Evolutionary conservation across 2,329 filamentous ascomycete genomes (phyloP), one percentile per base, ranked within the genome.

Genomic region (Nothophoma quercina): DNA sequence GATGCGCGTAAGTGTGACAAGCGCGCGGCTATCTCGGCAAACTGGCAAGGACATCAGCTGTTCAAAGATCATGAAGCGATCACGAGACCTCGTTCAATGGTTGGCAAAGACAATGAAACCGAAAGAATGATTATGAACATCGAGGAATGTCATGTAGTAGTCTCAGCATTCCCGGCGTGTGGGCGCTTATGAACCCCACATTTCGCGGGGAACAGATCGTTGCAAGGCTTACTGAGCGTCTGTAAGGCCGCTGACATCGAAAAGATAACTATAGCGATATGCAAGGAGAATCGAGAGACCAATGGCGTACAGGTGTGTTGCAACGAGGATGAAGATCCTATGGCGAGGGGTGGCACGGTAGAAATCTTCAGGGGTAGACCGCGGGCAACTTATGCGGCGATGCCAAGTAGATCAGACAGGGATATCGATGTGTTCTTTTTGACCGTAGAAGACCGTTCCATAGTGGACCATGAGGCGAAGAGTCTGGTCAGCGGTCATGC

Each of bases 21-120:
- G 36, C 45, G 45, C 45, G 45, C 45, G 35, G 36, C 45, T 30
- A 13, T 32, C 15, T 23, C 45, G 36, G 36, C 18, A 41, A 35
- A 32, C 1, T 3, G 4, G 5, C 6, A 12, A 41, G 23, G 2
- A 21, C 38, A 22, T 30, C 28, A 19, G 12, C 8, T 39, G 19
- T 33, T 8, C 26, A 16, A 23, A 16, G 5, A 6, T 9, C 23
- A 16, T 29, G 13, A 13, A 13, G 18, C 13, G 6, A 23, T 28
- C 2, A 23, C 15, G 13, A n/a, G 5, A 15, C 5, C 10, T 22
- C 21, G 7, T 12, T 18, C 5, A n/a, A n/a, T 23, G 39, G 34
- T n/a, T n/a, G n/a, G n/a, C n/a, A n/a, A n/a, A n/a, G n/a, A n/a
- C n/a, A n/a, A n/a, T n/a, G n/a, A n/a, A n/a, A n/a, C n/a, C n/a